Evolutionary conservation across 2,329 filamentous ascomycete genomes (phyloP), one percentile per base, ranked within the genome.

Genomic region (Penicillium paneum): DNA sequence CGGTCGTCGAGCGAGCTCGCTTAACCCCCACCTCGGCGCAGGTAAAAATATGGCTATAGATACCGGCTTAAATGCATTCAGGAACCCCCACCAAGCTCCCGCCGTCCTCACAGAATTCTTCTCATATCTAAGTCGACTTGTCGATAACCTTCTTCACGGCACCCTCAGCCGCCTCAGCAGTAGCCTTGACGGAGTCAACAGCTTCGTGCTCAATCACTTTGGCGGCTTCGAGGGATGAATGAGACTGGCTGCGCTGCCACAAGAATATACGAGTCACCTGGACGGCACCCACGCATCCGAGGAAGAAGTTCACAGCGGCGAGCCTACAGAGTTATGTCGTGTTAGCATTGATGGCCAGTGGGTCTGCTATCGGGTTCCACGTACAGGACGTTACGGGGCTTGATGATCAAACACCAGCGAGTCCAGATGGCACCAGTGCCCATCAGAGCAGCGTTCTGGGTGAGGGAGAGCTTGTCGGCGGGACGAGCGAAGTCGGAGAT

Each of bases 331-430:
- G 19, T 38, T 29, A 31, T 40, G 21, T 38, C 31, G 11, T 21
- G 35, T 64, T 58, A 65, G 56, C 32, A 34, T 44, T 15, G 35
- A 10, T 48, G 8, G 35, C 52, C 19, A n/a, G 43, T n/a, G 10
- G 24, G 42, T 6, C 12, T 19, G 13, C 6, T 35, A 8, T 46
- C 24, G 7, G 13, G n/a, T 7, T 39, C 21, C 19, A 78, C 86
- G 44, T 79, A 91, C 87, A 97, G 88, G 69, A 91, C 79, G 81
- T 99, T 99, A 77, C 86, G 86, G 54, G 94, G 94, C 76, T 86
- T 91, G 78, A 99, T 99, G 75, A 99, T 89, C 72, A 97, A 82
- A 82, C 94, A 99, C 94, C 94, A 99, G 64, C 94, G 85, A 42
- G 94, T 99, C 94, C 94, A 99, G 82, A 99, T 99, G 62, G 89